Conservation (phyloP, 1,284 basidiomycete species). For the Laetiporus sulphureus region DNA sequence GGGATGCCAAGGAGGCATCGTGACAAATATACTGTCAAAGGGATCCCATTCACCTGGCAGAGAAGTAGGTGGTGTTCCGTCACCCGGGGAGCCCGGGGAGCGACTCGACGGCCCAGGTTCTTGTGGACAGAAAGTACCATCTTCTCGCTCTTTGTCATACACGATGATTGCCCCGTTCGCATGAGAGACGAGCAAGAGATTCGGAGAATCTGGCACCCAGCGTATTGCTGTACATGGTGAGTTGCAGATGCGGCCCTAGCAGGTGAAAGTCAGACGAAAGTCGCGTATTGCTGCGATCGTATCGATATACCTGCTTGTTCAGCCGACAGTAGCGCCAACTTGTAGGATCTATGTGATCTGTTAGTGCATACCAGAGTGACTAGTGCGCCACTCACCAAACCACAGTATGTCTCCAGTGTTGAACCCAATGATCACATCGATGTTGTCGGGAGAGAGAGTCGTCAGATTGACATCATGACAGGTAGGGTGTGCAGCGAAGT, state of each 20-base stretch:
- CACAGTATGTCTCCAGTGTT: conserved; percentile 89
- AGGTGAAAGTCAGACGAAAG: too few species aligned
- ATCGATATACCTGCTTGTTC: conserved; percentile 73
- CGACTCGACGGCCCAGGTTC: conserved; percentile 34
- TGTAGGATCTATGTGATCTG: conserved; percentile 59
- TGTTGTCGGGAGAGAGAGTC: conserved; percentile 69
- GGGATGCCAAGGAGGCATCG: conserved; percentile 78
- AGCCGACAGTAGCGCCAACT: conserved; percentile 81
- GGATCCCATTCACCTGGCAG: conserved; percentile 66
- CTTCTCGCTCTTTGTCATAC: conserved; percentile 87
- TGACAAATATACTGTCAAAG: conserved; percentile 69
- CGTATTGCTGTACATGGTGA: conserved; percentile 80
- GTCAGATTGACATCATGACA: conserved; percentile 84
- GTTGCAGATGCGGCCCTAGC: conserved; percentile 70
- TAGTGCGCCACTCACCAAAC: conserved; percentile 52
- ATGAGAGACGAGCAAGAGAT: conserved; percentile 87
- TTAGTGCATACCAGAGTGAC: conserved; percentile 3
- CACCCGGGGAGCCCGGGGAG: conserved; percentile 9
- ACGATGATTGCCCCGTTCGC: conserved; percentile 85
- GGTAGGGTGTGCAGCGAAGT: conserved; percentile 82
- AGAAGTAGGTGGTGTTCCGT: conserved; percentile 11
- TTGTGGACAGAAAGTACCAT: conserved; percentile 63
- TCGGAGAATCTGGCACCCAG: conserved; percentile 84
- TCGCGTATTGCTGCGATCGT: conserved; percentile 3
- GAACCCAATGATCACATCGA: conserved; percentile 94